These are phyloP conservation scores for Ilyonectria mors-panacis DNA, from an alignment of 2,329 filamentous ascomycete genomes.

Conservation along the genomic window DNA sequence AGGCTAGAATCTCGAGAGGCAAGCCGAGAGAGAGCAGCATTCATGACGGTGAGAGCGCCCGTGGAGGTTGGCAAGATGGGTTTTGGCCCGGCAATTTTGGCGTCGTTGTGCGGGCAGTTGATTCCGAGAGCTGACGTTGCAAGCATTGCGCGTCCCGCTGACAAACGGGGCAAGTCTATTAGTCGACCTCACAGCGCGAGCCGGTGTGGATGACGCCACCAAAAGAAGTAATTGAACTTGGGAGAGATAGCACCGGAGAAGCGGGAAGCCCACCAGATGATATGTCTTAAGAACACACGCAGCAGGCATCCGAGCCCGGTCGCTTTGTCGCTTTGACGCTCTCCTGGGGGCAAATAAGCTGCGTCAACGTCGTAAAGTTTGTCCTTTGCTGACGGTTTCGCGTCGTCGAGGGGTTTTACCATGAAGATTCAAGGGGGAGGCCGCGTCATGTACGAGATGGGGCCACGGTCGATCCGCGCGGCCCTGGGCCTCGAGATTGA, in stretches of 20 bases:
- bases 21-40: not conserved
- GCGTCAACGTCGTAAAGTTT: constrained; percentile 12
- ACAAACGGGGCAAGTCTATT: constrained; percentile 46
- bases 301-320: not conserved
- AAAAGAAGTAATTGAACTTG: constrained; percentile 7
- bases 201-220: constrained; percentile 40
- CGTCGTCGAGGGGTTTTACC: constrained; percentile 15
- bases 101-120: constrained; percentile 16
- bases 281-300: not conserved
- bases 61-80: constrained; percentile 2
- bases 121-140: constrained; percentile 49
- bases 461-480: constrained; percentile 27
- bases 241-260: not conserved
- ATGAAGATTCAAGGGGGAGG: constrained; percentile 24
- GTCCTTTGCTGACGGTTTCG: constrained; percentile 9
- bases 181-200: constrained; percentile 34
- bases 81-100: constrained; percentile 14
- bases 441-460: constrained; percentile 30
- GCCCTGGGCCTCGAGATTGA: constrained; percentile 12
- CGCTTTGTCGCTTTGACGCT: not conserved
- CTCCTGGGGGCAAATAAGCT: not conserved
- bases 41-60: constrained; percentile 15
- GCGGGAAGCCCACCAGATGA: not conserved
- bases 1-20: not conserved
- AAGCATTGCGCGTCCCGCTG: constrained; percentile 54